Conservation (phyloP, 441 rosid genomes). For the Flueggea neowawraea region DNA sequence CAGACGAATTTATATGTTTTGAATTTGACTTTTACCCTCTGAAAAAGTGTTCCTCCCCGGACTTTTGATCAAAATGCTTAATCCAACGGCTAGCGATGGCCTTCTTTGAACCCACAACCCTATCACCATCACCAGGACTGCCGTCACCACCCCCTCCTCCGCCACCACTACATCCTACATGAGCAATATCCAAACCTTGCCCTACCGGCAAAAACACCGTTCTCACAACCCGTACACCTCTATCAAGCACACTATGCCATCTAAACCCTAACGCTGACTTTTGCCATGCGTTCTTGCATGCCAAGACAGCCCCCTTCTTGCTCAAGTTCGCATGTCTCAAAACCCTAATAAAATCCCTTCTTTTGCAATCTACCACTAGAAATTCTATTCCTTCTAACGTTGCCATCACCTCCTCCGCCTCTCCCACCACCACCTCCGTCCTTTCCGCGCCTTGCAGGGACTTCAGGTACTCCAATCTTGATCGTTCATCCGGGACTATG, state of each 20-base stretch:
- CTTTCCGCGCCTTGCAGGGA: conserved; percentile 29
- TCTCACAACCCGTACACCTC: conserved; percentile 58
- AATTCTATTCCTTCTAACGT: conserved; percentile 58
- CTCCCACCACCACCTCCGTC: conserved; percentile 47
- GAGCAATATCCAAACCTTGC: conserved; percentile 68
- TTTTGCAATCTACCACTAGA: conserved; percentile 61
- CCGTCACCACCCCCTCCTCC: not conserved
- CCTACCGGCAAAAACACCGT: conserved; percentile 70
- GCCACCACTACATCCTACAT: conserved; percentile 32
- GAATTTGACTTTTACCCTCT: conserved; percentile 21
- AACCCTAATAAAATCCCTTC: conserved; percentile 49
- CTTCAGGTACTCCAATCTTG: conserved; percentile 43
- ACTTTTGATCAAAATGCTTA: conserved; percentile 52
- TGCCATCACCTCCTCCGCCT: conserved; percentile 47
- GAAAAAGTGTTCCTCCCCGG: conserved; percentile 72
- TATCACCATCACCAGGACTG: conserved; percentile 3
- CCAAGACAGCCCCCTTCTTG: conserved; percentile 65
- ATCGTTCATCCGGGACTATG: conserved; percentile 59
- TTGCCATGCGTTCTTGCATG: conserved; percentile 59
- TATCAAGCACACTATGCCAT: conserved; percentile 46
- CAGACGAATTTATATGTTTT: no score
- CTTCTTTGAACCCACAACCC: conserved; percentile 17
- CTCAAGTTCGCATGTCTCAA: conserved; percentile 54
- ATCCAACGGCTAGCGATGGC: conserved; percentile 63
- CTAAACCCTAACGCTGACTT: conserved; percentile 36